Conservation (phyloP, 2,329 filamentous ascomycete genomes). For the Fusarium haematococcum region DNA sequence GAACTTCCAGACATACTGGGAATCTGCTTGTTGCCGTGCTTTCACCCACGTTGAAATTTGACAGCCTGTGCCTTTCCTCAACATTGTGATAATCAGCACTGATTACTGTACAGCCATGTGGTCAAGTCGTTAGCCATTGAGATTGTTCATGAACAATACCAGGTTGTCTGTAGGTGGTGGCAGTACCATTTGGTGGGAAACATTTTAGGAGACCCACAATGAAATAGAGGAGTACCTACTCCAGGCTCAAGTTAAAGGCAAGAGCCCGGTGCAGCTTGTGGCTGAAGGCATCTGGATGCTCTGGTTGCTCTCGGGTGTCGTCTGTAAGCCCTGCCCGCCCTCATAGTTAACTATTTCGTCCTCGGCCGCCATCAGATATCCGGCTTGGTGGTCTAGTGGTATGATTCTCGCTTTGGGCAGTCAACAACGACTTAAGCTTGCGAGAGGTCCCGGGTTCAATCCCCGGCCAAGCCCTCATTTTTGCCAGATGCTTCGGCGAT, state of each 20-base stretch:
- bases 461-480: constrained; percentile 55
- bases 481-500: not conserved
- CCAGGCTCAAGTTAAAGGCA: not conserved
- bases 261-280: not conserved
- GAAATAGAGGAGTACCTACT: fast-evolving
- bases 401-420: not conserved
- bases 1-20: too few relatives aligned
- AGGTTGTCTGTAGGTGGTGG: not conserved
- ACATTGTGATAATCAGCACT: too few relatives aligned
- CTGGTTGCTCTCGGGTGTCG: not conserved
- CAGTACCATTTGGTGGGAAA: fast-evolving
- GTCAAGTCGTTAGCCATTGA: not conserved
- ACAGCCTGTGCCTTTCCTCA: not conserved
- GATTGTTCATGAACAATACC: not conserved
- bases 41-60: not conserved
- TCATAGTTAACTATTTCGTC: not conserved
- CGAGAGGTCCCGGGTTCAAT: constrained; percentile 61
- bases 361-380: not conserved
- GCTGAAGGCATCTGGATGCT: not conserved
- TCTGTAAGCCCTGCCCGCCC: fast-evolving
- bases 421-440: constrained; percentile 41
- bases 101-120: not conserved
- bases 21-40: not conserved
- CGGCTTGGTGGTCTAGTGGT: not conserved
- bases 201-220: fast-evolving